Evolutionary conservation across 495 filamentous ascomycete genomes (phyloP), one percentile per base, ranked within the genome.

Genomic region (Viridothelium virens): DNA sequence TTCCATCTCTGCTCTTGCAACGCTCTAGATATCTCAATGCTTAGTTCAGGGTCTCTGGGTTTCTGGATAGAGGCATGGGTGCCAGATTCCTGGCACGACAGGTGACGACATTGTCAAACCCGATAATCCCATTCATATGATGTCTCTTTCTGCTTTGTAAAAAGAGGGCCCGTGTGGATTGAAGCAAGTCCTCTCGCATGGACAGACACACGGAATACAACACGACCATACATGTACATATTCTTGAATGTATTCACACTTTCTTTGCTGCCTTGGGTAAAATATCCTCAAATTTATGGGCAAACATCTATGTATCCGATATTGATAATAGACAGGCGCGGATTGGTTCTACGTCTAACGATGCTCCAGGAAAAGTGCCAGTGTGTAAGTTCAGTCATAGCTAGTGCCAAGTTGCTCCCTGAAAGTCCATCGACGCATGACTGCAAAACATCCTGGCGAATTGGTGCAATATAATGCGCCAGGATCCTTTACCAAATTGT

Each of bases 211-310:
- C 36, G 53, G 25, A 14, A 36, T 59, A 31, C 53, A 36, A 36
- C n/a, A 36, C 25, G 14, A 6, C 36, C 7, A 18, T 9, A 18
- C 10, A n/a, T 36, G 31, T 59, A 59, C 25, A 36, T 59, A 59
- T 59, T 59, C 53, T 59, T 36, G 18, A 59, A 9, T 59, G 53
- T 59, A 59, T 59, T 59, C 53, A 59, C 53, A 59, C 11, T 10
- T 7, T 36, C 10, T 59, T 53, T 44, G 7, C 14, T 44, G 41
- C 25, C 0, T 25, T 25, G 41, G 16, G 41, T 46, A 46, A 46
- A 46, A 16, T 16, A 16, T 7, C 41, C 41, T 46, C 41, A 25
- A 25, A 25, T 25, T 25, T 25, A 25, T 25, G 25, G 25, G 25
- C 25, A 25, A 25, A 25, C 25, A 25, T 25, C 25, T 25, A 25